Evolutionary conservation across 2,329 filamentous ascomycete species (phyloP), one percentile per base, ranked within the genome.

Genomic region (Ceratocystis cacaofunesta): DNA sequence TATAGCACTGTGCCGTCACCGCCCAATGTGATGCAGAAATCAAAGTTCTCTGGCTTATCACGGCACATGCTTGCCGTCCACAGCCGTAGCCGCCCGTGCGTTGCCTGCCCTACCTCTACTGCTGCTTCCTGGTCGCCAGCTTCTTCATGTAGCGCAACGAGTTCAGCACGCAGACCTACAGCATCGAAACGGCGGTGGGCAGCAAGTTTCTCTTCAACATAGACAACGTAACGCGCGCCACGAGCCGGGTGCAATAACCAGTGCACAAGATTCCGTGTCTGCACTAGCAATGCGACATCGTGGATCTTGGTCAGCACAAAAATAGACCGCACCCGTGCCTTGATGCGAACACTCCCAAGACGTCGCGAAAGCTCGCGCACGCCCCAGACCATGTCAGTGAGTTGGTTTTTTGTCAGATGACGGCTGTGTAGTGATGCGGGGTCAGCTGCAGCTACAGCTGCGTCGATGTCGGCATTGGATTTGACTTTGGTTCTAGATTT

Each of bases 1-100:
- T 96, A 97, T 10, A 99, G 79, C 5, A 99, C 92, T 0, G 94
- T 99, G n/a, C 94, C 94, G 73, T 99, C 94, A 12, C 94, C 94
- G 61, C 91, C 92, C 2, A 96, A 82, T 0, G 92, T 95, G 60
- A 99, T 84, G 63, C 95, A 86, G 72, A 99, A 95, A 75, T 99
- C 94, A 72, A 97, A 96, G 0, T 85, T 87, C 70, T 96, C 90
- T 3, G 92, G 92, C 67, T 86, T 82, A 50, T 84, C 80, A 61
- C 82, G 81, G 70, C 91, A 95, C 72, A 96, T 85, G 65, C 86
- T 80, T 68, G 88, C 84, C 57, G 87, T 86, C 94, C 94, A 99
- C 74, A 87, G 95, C 66, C 85, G 84, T 61, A 99, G 75, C 5
- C 92, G 81, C 60, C 73, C 76, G 10, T 71, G 72, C 22, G 75